phyloP scores from a whole-genome alignment of 192 early-diverging fungal species.

The Obelidium mucronatum region DNA sequence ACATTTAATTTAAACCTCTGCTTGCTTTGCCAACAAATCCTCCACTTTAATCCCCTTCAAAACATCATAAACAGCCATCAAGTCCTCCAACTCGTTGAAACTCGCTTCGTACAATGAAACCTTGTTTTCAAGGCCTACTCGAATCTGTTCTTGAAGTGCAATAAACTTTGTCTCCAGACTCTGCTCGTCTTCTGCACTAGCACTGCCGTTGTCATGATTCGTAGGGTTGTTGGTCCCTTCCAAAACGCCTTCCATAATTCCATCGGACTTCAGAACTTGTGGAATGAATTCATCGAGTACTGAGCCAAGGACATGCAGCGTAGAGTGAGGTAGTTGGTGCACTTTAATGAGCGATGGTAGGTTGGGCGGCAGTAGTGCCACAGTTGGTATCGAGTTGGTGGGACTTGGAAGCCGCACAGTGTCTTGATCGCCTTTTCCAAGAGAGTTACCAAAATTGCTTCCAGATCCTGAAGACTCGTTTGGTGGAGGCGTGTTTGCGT shows the following conservation, averaged over 20 bases:
- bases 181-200: not conserved
- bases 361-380: not conserved
- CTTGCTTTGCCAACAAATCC: not conserved
- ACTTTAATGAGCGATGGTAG: slow-evolving; percentile 22
- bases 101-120: not conserved
- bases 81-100: not conserved
- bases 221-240: not conserved
- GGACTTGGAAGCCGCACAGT: not conserved
- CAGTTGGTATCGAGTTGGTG: not conserved
- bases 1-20: not conserved
- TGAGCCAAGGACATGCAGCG: not conserved
- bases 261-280: not conserved
- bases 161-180: not conserved
- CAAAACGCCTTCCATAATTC: not conserved
- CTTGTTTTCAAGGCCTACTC: not conserved
- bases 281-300: not conserved
- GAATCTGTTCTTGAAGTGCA: not conserved
- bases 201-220: not conserved
- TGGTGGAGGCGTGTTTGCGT: not conserved
- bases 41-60: not conserved
- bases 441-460: not conserved
- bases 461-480: not conserved
- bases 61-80: not conserved
- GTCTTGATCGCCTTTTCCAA: not conserved
- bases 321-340: slow-evolving; percentile 16